Base-by-base conservation (phyloP, 2,329 filamentous ascomycete species). In the Thelonectria discophora region DNA sequence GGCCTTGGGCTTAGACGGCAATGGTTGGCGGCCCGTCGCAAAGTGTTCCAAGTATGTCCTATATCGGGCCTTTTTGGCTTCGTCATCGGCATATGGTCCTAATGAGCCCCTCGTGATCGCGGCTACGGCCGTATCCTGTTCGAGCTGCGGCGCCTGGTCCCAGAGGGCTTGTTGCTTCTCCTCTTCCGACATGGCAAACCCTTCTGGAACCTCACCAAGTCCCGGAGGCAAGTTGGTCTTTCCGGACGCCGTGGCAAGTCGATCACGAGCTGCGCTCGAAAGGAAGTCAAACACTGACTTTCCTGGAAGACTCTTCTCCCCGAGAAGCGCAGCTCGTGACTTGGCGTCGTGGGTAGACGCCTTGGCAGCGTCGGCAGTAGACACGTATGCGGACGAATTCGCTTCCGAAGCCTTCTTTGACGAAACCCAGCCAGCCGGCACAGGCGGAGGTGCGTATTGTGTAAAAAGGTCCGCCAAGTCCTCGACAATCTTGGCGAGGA, bases 221-320 rank as follows among this genome's bases (percentile, higher is more conserved):
- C 90, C 95, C 8, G 88, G 86, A 0, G 95, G 95, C 2, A 99
- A 84, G 71, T 94, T 86, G 3, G 78, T 78, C 59, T 88, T 93
- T 1, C 94, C 94, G 2, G 92, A 93, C 1, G 88, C 88, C 11
- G 87, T 83, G 3, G 85, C 93, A 46, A 99, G 84, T 24, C 89
- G 87, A 53, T 94, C 90, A 63, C 95, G 88, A 3, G 91, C 88
- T 34, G 90, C 85, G 0, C 92, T 83, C 0, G 91, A 91, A 66
- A 99, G 84, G 76, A 91, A 99, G 77, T 98, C 94, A 75, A 98
- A 99, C 3, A 99, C 89, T 0, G 95, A 98, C 79, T 98, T 97
- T 1, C 93, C 92, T 0, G 94, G 94, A 0, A 98, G 81, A 37
- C 69, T 65, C 40, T 86, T 82, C 78, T 97, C 94, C 37, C 94